Evolutionary conservation across 2,329 filamentous ascomycete genomes (phyloP).

Genomic region (Exophiala bonariae): DNA sequence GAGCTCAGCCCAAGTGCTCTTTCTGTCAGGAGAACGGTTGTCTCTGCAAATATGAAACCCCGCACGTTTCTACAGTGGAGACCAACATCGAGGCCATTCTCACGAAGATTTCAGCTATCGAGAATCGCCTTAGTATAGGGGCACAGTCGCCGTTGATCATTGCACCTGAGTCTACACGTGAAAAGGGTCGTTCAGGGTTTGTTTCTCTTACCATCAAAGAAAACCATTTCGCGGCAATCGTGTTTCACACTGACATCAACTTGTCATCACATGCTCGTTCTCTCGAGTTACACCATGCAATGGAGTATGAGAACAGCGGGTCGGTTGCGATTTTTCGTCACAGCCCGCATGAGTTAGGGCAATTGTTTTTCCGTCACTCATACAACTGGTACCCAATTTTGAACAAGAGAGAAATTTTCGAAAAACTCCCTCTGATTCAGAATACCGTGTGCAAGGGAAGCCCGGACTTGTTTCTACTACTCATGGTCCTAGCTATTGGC

Average conservation of each 20-base stretch:
- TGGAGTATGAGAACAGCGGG: conserved; percentile 2
- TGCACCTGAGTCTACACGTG: conserved; percentile 1
- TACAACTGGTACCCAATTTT: conserved; percentile 5
- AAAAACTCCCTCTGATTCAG: conserved; percentile 1
- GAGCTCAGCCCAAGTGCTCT: conserved; percentile 3
- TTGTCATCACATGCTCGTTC: conserved; percentile 1
- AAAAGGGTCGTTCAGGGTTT: neutral
- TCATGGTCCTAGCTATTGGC: conserved; percentile 6
- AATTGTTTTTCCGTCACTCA: conserved; percentile 5
- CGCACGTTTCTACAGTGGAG: conserved; percentile 2
- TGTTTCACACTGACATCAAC: conserved; percentile 7
- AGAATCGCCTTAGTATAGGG: conserved; percentile 1
- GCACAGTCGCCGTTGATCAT: neutral
- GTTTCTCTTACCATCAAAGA: conserved; percentile 4
- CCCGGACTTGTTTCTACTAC: conserved; percentile 2
- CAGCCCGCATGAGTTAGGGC: conserved; percentile 1
- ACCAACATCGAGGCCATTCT: conserved; percentile 5
- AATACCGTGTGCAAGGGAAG: conserved; percentile 1
- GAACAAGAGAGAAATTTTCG: conserved; percentile 4
- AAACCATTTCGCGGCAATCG: conserved; percentile 4
- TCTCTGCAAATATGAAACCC: conserved; percentile 5
- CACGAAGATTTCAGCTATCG: conserved; percentile 1
- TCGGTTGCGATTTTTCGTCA: conserved; percentile 7
- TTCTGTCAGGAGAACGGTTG: conserved; percentile 4
- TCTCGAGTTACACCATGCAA: conserved; percentile 1